Evolutionary conservation across 83 land plant species (phyloP).

Genomic region (Picea abies): DNA sequence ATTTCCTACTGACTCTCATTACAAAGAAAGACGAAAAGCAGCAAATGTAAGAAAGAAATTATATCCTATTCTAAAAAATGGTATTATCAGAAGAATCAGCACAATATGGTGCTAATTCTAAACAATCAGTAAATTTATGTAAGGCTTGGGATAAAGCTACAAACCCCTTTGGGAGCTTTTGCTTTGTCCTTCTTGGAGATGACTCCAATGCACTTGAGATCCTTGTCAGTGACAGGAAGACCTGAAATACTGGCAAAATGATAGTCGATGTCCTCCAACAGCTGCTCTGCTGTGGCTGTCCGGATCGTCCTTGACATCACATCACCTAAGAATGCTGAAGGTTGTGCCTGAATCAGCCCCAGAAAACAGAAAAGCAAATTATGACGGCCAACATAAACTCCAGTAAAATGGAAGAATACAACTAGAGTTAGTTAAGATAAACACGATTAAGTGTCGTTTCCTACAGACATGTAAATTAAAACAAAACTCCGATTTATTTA

Average conservation of each 20-base stretch:
- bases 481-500: neutral
- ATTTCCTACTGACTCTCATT: neutral
- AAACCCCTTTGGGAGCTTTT: constrained; percentile 57
- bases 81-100: neutral
- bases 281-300: constrained; percentile 55
- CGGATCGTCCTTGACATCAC: constrained; percentile 62
- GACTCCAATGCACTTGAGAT: constrained; percentile 60
- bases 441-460: neutral
- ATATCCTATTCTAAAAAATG: neutral
- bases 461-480: neutral
- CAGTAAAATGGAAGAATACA: too few relatives aligned
- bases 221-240: constrained; percentile 64
- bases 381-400: too few relatives aligned
- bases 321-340: constrained; percentile 51
- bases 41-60: neutral
- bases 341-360: constrained; percentile 59
- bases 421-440: neutral
- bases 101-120: neutral
- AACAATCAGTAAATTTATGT: neutral
- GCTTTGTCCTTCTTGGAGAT: constrained; percentile 66
- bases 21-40: neutral
- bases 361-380: too few relatives aligned
- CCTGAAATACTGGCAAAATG: constrained; percentile 59
- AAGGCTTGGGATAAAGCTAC: neutral
- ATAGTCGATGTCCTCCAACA: constrained; percentile 56